Base-by-base conservation (phyloP, 257 asterid genomes). In the Plantago major region DNA sequence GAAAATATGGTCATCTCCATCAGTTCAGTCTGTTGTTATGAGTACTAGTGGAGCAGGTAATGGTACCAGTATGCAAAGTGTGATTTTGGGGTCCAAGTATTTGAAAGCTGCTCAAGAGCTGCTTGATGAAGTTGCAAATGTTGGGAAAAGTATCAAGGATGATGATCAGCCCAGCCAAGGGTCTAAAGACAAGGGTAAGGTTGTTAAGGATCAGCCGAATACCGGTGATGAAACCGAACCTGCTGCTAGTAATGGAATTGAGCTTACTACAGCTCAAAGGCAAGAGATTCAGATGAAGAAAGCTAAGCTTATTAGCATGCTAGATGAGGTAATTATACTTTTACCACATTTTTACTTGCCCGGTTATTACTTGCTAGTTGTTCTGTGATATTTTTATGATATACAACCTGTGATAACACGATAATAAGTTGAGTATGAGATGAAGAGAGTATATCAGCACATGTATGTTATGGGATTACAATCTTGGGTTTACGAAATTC, bases 231-330 rank as follows among this genome's bases (percentile, higher is more conserved):
- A 42, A 76, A 46, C 18, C 19, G 58, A 53, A 55, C 26, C 26
- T 22, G 71, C 3, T 44, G 5, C 11, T 42, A 76, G 19, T 40
- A 68, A 45, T 46, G 64, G 46, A 9, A 58, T 56, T 46, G 86
- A 81, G 64, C 86, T 81, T 38, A 57, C 89, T 3, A 63, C 89
- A 12, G 80, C 95, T 14, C 86, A 81, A 63, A 88, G 82, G 22
- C 96, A 85, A 44, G 97, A 86, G 72, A 77, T 84, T 73, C 94
- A 84, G 76, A 84, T 80, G 91, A 89, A 82, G 78, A 86, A 84
- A 74, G 79, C 90, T 14, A 86, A 84, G 60, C 94, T 86, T 48
- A 63, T 68, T 45, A 76, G 56, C 85, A 80, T 89, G 91, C 72
- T 86, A 15, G 89, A 89, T 60, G 95, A 89, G 95, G 97, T 88